Percentiles rank a stretch among this genome's conserved stretches.
phyloP scores from a whole-genome alignment of 768 basidiomycete species.

The Lyophyllum semitale region DNA sequence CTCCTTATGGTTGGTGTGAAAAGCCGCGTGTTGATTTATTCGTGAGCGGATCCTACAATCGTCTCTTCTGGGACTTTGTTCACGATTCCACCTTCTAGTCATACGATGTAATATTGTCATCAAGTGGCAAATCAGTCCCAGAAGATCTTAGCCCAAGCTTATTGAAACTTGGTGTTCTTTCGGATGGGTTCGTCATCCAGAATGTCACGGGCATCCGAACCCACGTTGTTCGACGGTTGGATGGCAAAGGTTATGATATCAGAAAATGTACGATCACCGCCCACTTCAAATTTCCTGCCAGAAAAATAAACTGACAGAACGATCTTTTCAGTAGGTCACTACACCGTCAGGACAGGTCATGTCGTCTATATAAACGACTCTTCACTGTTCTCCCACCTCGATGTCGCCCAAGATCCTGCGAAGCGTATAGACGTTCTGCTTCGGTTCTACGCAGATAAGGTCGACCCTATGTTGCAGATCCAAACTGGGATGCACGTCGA shows the following conservation, averaged over 20 bases:
- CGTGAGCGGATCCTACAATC: slow-evolving; percentile 42
- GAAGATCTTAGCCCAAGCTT: slow-evolving; percentile 75
- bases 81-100: slow-evolving; percentile 44
- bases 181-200: slow-evolving; percentile 74
- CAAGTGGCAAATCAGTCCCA: slow-evolving; percentile 49
- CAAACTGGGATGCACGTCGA: slow-evolving; percentile 37
- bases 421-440: slow-evolving; percentile 52
- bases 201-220: slow-evolving; percentile 80
- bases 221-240: slow-evolving; percentile 76
- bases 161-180: slow-evolving; percentile 60
- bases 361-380: slow-evolving; percentile 79
- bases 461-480: slow-evolving; percentile 49
- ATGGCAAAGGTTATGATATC: slow-evolving; percentile 86
- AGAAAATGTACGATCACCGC: slow-evolving; percentile 61
- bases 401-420: slow-evolving; percentile 23
- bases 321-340: slow-evolving; percentile 67
- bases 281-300: neutral
- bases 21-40: slow-evolving; percentile 66
- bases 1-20: slow-evolving; percentile 74
- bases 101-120: slow-evolving; percentile 80
- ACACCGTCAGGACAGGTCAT: slow-evolving; percentile 79
- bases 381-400: slow-evolving; percentile 37
- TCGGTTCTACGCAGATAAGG: slow-evolving; percentile 54
- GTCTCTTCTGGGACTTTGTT: neutral
- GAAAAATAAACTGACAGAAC: slow-evolving; percentile 7